phyloP scores from a whole-genome alignment of 768 basidiomycete species.

The Auriculariales sp. region DNA sequence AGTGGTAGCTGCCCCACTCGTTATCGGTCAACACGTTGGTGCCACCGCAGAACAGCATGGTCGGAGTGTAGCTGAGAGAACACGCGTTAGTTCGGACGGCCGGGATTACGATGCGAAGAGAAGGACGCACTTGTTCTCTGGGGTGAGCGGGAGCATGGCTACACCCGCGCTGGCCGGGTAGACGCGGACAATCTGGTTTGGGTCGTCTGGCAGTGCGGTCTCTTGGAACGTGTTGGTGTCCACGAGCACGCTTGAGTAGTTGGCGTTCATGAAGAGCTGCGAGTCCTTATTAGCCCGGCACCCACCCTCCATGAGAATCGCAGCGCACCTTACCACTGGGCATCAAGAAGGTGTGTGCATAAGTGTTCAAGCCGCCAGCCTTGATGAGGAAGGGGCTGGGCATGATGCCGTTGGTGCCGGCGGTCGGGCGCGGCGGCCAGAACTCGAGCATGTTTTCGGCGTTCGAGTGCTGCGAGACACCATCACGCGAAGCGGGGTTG shows the following conservation, averaged over 20 bases:
- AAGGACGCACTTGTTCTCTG: slow-evolving; percentile 74
- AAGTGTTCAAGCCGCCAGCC: slow-evolving; percentile 67
- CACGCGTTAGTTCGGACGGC: too few relatives aligned
- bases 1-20: slow-evolving; percentile 21
- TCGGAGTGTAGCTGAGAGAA: slow-evolving; percentile 73
- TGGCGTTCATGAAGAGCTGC: slow-evolving; percentile 53
- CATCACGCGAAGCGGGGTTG: slow-evolving; percentile 61
- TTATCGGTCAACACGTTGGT: slow-evolving; percentile 35
- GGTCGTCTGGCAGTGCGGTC: slow-evolving; percentile 46
- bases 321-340: slow-evolving; percentile 57
- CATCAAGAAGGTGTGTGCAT: slow-evolving; percentile 61
- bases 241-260: slow-evolving; percentile 33
- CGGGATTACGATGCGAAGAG: too few relatives aligned
- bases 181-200: slow-evolving; percentile 38
- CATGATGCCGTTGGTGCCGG: slow-evolving; percentile 18
- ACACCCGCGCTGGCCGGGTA: slow-evolving; percentile 51
- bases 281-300: background rate
- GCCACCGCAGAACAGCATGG: slow-evolving; percentile 76
- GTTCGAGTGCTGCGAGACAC: slow-evolving; percentile 40
- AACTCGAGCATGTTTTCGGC: slow-evolving; percentile 78
- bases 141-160: slow-evolving; percentile 69
- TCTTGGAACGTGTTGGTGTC: slow-evolving; percentile 47
- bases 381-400: slow-evolving; percentile 41
- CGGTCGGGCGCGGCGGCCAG: slow-evolving; percentile 40
- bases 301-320: slow-evolving; percentile 7